Conservation (phyloP, 2,329 filamentous ascomycete species). For the Fusarium praegraminearum region DNA sequence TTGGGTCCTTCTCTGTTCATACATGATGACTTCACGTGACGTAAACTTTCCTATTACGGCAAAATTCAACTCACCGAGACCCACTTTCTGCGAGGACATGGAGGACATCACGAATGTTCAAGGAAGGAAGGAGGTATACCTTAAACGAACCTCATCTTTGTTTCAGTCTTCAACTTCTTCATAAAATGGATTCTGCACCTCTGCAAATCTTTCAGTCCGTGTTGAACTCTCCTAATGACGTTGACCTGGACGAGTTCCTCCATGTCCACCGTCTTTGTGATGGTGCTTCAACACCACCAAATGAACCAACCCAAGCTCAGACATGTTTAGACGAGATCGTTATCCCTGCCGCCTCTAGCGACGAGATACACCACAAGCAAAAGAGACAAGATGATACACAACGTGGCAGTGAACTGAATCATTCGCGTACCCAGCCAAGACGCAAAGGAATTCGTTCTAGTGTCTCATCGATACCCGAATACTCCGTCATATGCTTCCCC, state of each 20-base stretch:
- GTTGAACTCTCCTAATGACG: conserved; percentile 4
- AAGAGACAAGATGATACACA: conserved; percentile 6
- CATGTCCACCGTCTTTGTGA: conserved; percentile 43
- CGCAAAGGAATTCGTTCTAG: conserved; percentile 16
- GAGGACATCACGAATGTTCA: conserved; percentile 15
- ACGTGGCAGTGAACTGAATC: neutral
- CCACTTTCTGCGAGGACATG: conserved; percentile 4
- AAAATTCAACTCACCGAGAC: conserved; percentile 33
- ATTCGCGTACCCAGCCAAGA: neutral
- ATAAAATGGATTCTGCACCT: conserved; percentile 12
- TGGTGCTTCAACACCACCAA: conserved; percentile 26
- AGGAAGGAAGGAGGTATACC: conserved; percentile 21
- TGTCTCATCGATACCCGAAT: conserved; percentile 31
- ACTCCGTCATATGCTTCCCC: conserved; percentile 47
- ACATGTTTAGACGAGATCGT: conserved; percentile 24
- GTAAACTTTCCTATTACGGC: conserved; percentile 32
- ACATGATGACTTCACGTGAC: conserved; percentile 33
- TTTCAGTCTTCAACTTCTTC: neutral
- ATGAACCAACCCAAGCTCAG: conserved; percentile 21
- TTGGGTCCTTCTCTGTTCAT: conserved; percentile 1
- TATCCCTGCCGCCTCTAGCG: conserved; percentile 22
- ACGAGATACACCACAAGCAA: conserved; percentile 5
- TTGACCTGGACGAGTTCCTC: conserved; percentile 44
- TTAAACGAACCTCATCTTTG: conserved; percentile 9
- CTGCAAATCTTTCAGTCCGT: neutral